phyloP scores from a whole-genome alignment of 192 early-diverging fungal species.

The Gigaspora rosea region DNA sequence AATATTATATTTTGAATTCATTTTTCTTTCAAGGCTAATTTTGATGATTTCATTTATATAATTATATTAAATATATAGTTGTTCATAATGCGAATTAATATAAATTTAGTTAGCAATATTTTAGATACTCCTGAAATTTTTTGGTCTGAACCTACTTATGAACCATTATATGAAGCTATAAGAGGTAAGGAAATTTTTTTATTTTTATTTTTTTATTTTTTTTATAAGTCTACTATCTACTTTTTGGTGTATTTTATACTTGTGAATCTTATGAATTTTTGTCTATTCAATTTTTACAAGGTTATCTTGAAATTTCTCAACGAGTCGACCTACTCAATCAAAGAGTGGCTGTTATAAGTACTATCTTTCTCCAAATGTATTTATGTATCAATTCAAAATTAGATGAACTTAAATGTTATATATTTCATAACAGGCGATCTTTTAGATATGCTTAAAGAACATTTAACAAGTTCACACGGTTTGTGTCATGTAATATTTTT shows the following conservation, averaged over 20 bases:
- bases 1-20: too few species aligned
- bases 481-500: constrained; percentile 12
- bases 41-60: not conserved
- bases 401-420: not conserved
- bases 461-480: constrained; percentile 86
- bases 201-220: not conserved
- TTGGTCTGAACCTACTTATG: constrained; percentile 83
- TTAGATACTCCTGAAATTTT: constrained; percentile 93
- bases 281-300: constrained; percentile 30
- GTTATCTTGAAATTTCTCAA: constrained; percentile 81
- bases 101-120: constrained; percentile 86
- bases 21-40: not conserved
- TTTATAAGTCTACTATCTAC: not conserved
- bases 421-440: constrained; percentile 55
- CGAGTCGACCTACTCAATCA: constrained; percentile 93
- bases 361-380: not conserved
- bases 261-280: not conserved
- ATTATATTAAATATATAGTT: constrained; percentile 40
- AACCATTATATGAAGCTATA: constrained; percentile 79
- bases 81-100: constrained; percentile 88
- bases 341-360: constrained; percentile 83
- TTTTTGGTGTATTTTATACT: not conserved
- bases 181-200: constrained; percentile 45
- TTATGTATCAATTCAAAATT: not conserved
- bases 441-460: constrained; percentile 94